Conservation (phyloP, 345 rosid species). For the Arabis hirsuta region DNA sequence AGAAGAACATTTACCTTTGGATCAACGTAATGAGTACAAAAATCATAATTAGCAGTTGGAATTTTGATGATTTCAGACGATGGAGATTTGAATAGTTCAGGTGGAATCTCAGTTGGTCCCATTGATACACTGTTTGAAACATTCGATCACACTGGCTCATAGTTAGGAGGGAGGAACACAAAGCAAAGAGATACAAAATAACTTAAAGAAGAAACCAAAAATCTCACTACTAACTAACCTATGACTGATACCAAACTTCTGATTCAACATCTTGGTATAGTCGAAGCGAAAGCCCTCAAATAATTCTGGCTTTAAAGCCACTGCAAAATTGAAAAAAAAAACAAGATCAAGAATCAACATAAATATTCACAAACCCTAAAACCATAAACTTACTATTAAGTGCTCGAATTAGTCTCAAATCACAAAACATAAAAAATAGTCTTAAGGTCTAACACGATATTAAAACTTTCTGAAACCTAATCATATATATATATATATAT, state of each 20-base stretch:
- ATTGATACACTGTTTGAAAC: conserved; percentile 58
- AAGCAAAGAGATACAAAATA: no score
- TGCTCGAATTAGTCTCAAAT: no score
- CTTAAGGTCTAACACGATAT: no score
- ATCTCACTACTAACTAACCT: conserved; percentile 45
- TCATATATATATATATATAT: no score
- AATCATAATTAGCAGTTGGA: conserved; percentile 75
- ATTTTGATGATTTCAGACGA: conserved; percentile 62
- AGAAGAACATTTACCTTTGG: conserved; percentile 50
- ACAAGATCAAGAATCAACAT: no score
- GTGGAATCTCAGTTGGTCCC: conserved; percentile 80
- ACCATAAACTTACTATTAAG: no score
- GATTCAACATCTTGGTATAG: conserved; percentile 72
- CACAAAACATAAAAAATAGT: no score
- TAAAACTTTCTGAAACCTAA: no score
- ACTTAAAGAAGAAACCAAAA: background rate
- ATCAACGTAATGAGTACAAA: conserved; percentile 75
- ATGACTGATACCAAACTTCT: conserved; percentile 75
- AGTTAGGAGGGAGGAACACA: background rate
- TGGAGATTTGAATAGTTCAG: conserved; percentile 38
- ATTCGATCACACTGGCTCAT: background rate
- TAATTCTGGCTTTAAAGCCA: conserved; percentile 81
- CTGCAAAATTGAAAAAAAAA: conserved; percentile 48
- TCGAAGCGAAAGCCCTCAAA: conserved; percentile 92
- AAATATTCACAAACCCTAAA: no score